Conservation (phyloP, 306 rosid genomes). For the Oemleria cerasiformis region DNA sequence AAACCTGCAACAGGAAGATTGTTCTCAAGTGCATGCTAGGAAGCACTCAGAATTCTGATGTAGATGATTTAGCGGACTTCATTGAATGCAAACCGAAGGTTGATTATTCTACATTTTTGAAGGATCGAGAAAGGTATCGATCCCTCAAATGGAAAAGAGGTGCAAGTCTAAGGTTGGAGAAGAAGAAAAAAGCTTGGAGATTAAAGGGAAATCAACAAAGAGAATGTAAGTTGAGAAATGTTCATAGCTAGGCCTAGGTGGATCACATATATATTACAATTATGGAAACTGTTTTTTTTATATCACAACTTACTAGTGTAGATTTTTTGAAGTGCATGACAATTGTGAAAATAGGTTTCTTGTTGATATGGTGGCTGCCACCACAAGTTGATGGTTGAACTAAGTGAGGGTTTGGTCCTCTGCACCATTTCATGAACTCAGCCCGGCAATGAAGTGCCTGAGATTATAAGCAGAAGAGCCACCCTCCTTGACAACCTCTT, state of each 20-base stretch:
- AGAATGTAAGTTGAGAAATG: not conserved
- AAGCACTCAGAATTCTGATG: conserved; percentile 31
- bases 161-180: conserved; percentile 42
- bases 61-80: conserved; percentile 59
- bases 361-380: no score
- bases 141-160: conserved; percentile 39
- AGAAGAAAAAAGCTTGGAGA: conserved; percentile 39
- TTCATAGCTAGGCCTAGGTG: not conserved
- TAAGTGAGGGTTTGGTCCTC: not conserved
- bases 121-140: conserved; percentile 34
- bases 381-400: not conserved
- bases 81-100: conserved; percentile 51
- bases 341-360: no score
- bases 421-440: not conserved
- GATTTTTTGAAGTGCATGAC: no score
- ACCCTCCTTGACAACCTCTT: conserved; percentile 18
- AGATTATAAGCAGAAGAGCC: conserved; percentile 32
- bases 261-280: no score
- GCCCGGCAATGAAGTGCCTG: conserved; percentile 4
- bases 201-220: no score
- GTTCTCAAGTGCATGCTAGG: conserved; percentile 46
- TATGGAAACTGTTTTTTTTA: not conserved
- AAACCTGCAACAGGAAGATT: conserved; percentile 44
- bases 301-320: no score
- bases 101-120: conserved; percentile 64